These are phyloP conservation scores for Boletus rex-veris DNA, from an alignment of 768 basidiomycete species.

Conservation along the genomic window DNA sequence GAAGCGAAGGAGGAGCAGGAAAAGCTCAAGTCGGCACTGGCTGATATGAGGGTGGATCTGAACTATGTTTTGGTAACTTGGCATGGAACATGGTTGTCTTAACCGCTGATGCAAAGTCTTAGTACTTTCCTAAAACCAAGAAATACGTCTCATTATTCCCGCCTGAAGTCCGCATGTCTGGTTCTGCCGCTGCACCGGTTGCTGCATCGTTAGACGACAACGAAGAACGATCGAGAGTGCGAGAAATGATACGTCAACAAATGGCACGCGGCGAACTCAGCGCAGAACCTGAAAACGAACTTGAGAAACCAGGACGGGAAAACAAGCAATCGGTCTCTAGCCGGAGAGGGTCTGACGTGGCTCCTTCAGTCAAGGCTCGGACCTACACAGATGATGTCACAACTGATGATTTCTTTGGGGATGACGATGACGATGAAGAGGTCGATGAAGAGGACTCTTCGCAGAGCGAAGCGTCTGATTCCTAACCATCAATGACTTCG, in stretches of 20 bases:
- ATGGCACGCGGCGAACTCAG: slow-evolving; percentile 62
- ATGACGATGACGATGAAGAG: slow-evolving; percentile 19
- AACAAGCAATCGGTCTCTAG: not conserved
- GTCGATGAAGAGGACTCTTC: slow-evolving; percentile 10
- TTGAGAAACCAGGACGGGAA: slow-evolving; percentile 11
- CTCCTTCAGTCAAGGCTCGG: slow-evolving; percentile 3
- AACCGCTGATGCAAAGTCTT: slow-evolving; percentile 1
- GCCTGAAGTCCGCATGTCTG: slow-evolving; percentile 43
- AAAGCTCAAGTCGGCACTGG: slow-evolving; percentile 46
- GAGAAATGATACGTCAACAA: slow-evolving; percentile 50
- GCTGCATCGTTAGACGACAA: slow-evolving; percentile 30
- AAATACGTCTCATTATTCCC: slow-evolving; percentile 94
- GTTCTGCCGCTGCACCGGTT: slow-evolving; percentile 8
- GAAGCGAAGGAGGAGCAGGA: slow-evolving; percentile 38
- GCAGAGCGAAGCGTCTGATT: slow-evolving; percentile 15
- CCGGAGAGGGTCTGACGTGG: slow-evolving; percentile 1
- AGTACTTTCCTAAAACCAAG: slow-evolving; percentile 82
- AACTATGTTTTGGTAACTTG: slow-evolving; percentile 78
- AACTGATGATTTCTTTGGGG: slow-evolving; percentile 30
- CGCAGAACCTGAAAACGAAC: slow-evolving; percentile 54
- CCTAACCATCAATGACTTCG: not conserved
- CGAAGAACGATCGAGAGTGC: slow-evolving; percentile 55
- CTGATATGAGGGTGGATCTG: slow-evolving; percentile 75
- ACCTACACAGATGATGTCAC: slow-evolving; percentile 11
- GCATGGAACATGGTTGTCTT: not conserved